A percentile compares a stretch with the other conserved stretches of the same genome.
phyloP scores from a whole-genome alignment of 805 yeast genomes.

The Sungouiella thailandica region DNA sequence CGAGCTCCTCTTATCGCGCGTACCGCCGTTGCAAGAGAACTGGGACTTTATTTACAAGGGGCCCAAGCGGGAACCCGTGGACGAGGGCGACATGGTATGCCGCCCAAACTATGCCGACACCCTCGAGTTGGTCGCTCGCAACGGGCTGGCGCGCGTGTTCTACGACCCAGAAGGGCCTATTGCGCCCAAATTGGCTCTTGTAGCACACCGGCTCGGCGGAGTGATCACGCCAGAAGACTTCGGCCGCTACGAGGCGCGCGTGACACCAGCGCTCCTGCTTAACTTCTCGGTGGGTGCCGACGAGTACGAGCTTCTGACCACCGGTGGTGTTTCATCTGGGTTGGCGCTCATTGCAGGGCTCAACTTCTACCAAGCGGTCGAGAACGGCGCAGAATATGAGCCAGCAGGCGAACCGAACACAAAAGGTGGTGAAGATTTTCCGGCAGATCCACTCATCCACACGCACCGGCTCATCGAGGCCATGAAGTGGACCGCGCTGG shows the following conservation, averaged over 20 bases:
- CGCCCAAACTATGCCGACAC: constrained; percentile 66
- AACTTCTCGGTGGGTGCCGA: constrained; percentile 13
- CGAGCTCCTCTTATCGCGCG: constrained; percentile 19
- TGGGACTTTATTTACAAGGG: constrained; percentile 55
- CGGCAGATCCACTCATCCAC: constrained; percentile 22
- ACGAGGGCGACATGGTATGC: constrained; percentile 54
- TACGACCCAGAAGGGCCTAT: constrained; percentile 81
- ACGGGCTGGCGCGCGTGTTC: constrained; percentile 73
- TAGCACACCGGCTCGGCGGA: constrained; percentile 59
- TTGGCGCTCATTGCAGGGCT: constrained; percentile 75
- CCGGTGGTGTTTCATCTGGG: constrained; percentile 79
- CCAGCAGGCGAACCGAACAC: too few species aligned
- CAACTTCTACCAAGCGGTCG: constrained; percentile 41
- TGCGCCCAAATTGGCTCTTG: constrained; percentile 51
- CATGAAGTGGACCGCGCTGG: constrained; percentile 93
- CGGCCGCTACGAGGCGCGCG: constrained; percentile 48
- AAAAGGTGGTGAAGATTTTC: constrained; percentile 1
- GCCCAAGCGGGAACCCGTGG: constrained; percentile 22
- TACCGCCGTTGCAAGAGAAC: constrained; percentile 28
- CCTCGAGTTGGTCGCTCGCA: constrained; percentile 60
- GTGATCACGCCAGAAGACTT: constrained; percentile 64
- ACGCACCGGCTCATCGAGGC: constrained; percentile 73
- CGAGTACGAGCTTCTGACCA: constrained; percentile 29
- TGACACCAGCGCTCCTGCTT: constrained; percentile 29
- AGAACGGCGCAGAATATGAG: too few species aligned